Percentiles rank a stretch among this genome's conserved stretches.
Conservation (phyloP, 371 early-diverging fungal genomes). For the Mucor velutinosus region DNA sequence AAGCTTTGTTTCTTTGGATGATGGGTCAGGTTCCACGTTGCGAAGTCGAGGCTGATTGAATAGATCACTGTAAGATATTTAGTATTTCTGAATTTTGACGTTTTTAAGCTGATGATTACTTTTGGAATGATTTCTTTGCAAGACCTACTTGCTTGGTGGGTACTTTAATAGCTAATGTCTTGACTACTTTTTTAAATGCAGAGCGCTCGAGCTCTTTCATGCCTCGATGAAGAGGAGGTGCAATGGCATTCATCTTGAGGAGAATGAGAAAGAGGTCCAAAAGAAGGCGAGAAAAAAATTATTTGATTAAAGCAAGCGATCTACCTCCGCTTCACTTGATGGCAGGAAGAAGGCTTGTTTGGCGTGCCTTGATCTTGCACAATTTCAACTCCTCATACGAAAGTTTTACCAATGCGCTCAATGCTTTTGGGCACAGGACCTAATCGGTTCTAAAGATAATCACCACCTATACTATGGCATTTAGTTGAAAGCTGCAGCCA, state of each 20-base stretch:
- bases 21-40: slow-evolving; percentile 67
- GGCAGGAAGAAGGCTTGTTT: neutral
- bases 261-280: neutral
- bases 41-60: slow-evolving; percentile 72
- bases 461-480: too few species aligned
- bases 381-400: neutral
- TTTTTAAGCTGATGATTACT: slow-evolving; percentile 27
- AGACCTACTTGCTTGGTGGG: slow-evolving; percentile 61
- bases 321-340: neutral
- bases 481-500: too few species aligned
- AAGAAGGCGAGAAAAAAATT: neutral
- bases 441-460: too few species aligned
- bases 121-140: slow-evolving; percentile 53
- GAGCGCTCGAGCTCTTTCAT: slow-evolving; percentile 62
- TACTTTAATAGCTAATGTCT: slow-evolving; percentile 65
- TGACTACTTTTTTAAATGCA: slow-evolving; percentile 58
- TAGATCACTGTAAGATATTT: slow-evolving; percentile 50
- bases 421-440: too few species aligned
- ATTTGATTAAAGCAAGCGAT: neutral
- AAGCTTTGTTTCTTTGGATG: slow-evolving; percentile 59
- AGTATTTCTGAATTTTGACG: neutral
- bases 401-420: neutral
- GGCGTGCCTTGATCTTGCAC: neutral
- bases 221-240: slow-evolving; percentile 54
- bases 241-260: slow-evolving; percentile 3